Conservation (phyloP, 371 early-diverging fungal genomes). For the Coemansia sp. region DNA sequence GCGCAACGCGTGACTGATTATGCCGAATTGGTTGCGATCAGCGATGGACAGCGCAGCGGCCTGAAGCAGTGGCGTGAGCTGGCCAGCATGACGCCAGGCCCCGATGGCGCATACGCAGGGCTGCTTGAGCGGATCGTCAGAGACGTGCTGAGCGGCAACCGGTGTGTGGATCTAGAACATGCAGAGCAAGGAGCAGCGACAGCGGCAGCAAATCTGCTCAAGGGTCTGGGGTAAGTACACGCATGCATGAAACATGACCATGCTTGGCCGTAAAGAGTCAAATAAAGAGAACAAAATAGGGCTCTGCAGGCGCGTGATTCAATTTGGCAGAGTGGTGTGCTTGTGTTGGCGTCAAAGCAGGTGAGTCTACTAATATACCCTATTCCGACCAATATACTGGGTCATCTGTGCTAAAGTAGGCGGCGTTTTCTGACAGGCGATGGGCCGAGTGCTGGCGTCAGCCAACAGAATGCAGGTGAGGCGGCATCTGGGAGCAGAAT, state of each 20-base stretch:
- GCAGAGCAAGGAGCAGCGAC: constrained; percentile 36
- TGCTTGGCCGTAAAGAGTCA: neutral
- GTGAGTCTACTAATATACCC: neutral
- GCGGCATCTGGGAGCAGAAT: constrained; percentile 21
- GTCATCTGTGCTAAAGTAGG: constrained; percentile 19
- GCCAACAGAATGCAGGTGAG: constrained; percentile 22
- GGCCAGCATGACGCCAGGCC: constrained; percentile 16
- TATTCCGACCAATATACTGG: neutral
- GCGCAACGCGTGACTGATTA: constrained; percentile 11
- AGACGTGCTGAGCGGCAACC: constrained; percentile 17
- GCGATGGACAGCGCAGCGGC: constrained; percentile 33
- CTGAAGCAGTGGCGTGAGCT: constrained; percentile 26
- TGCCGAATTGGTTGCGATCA: constrained; percentile 10
- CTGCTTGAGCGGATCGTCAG: constrained; percentile 24
- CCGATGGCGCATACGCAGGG: constrained; percentile 20
- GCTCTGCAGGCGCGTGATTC: no score
- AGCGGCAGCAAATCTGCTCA: constrained; percentile 38
- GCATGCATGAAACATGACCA: neutral
- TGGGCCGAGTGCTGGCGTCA: constrained; percentile 8
- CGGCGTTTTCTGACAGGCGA: constrained; percentile 36
- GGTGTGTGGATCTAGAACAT: constrained; percentile 23
- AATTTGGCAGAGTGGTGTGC: neutral
- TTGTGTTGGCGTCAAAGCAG: neutral
- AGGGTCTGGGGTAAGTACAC: constrained; percentile 42
- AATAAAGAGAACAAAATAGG: neutral